Base-by-base conservation (phyloP, 1,139 yeast genomes). In the Saccharomyces hybrid region DNA sequence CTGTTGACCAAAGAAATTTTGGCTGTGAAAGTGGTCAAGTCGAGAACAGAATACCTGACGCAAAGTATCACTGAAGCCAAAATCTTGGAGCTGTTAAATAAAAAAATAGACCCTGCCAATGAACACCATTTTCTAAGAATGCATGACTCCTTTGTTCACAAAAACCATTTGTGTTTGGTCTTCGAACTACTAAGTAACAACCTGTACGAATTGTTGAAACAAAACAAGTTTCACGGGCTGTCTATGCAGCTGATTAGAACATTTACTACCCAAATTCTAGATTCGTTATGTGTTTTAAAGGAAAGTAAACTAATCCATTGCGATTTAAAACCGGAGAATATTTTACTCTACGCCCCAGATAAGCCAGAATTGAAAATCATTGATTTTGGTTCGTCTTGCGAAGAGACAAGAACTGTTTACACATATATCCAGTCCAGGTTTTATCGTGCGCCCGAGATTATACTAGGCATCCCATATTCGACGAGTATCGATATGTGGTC, bases 401-500 rank as follows among this genome's bases (percentile, higher is more conserved):
- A 88, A 65, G 95, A 93, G 57, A 76, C 90, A 52, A 95, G 89
- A 65, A 88, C 96, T 0, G 77, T 91, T 3, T 93, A 90, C 72
- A 88, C 98, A 0, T 95, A 95, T 69, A 90, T 95, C 58, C 99
- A 95, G 70, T 89, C 97, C 6, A 77, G 99, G 55, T 95, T 93
- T 68, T 95, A 95, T 71, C 78, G 99, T 58, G 88, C 97, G 0
- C 99, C 99, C 0, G 99, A 93, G 70, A 96, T 93, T 19, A 82
- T 93, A 3, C 73, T 93, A 31, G 99, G 99, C 0, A 76, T 93
- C 50, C 96, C 97, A 5, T 87, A 86, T 64, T 87, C 97, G 0
- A 84, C 96, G 23, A 84, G 96, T 7, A 93, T 93, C 56, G 99
- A 93, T 70, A 90, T 93, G 91, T 93, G 99, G 99, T 90, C 98